Percentiles rank a stretch among this genome's conserved stretches.
phyloP scores from a whole-genome alignment of 768 basidiomycete species.

The Pulveroboletus sp. region DNA sequence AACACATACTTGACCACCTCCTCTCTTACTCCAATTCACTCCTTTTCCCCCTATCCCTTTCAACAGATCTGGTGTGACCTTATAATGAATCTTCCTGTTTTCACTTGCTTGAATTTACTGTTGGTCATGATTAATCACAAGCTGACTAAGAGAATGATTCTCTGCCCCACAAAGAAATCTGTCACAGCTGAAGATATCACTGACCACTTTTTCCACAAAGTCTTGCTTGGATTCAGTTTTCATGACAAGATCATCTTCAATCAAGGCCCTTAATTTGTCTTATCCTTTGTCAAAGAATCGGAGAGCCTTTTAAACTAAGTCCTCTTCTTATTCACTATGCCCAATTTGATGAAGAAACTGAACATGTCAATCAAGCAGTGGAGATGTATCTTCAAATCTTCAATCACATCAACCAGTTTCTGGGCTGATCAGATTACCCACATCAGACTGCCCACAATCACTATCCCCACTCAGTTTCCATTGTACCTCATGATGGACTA shows the following conservation, averaged over 20 bases:
- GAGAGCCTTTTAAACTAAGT: too few species aligned
- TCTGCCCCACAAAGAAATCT: constrained; percentile 21
- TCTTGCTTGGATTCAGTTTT: neutral
- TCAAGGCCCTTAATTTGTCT: neutral
- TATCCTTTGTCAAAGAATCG: neutral
- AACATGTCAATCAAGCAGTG: too few species aligned
- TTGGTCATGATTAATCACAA: constrained; percentile 20
- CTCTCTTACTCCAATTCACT: neutral
- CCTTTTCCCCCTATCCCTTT: constrained; percentile 9
- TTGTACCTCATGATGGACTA: constrained; percentile 1
- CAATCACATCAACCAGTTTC: too few species aligned
- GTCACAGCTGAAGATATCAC: constrained; percentile 16
- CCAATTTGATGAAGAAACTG: too few species aligned
- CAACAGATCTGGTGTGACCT: constrained; percentile 23
- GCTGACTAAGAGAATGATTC: constrained; percentile 31
- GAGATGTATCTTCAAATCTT: too few species aligned
- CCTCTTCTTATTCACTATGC: too few species aligned
- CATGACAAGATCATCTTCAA: constrained; percentile 7
- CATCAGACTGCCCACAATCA: constrained; percentile 8
- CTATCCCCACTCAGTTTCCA: neutral
- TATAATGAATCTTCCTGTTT: constrained; percentile 20
- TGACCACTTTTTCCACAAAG: too few species aligned
- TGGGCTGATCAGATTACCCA: constrained; percentile 7
- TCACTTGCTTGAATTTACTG: constrained; percentile 15
- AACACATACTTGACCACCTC: neutral